phyloP scores from a whole-genome alignment of 2,329 filamentous ascomycete species.

The Aspergillus proliferans region DNA sequence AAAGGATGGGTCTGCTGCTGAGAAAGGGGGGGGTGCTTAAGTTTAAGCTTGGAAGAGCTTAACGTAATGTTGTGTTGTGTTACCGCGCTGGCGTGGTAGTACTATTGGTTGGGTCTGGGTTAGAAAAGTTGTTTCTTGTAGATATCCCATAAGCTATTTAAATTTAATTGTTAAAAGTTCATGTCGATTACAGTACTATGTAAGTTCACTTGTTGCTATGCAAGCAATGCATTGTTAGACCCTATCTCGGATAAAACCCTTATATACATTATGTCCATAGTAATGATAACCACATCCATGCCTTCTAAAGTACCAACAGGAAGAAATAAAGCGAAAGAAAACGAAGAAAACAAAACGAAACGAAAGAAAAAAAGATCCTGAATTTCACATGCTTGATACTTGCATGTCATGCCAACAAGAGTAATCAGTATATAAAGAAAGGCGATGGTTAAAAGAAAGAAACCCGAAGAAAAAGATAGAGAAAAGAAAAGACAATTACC shows the following conservation, averaged over 20 bases:
- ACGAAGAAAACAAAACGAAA: slow-evolving; percentile 1
- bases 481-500: no score
- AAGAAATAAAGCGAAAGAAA: background rate
- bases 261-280: slow-evolving; percentile 4
- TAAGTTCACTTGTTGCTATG: background rate
- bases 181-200: background rate
- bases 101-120: background rate
- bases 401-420: no score
- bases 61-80: background rate
- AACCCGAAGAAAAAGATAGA: no score
- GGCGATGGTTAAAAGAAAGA: no score
- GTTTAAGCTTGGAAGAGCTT: no score
- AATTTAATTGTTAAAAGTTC: no score
- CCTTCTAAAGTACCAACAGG: background rate
- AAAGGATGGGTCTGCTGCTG: background rate
- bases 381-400: no score
- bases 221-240: background rate
- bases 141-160: background rate
- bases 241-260: slow-evolving; percentile 1
- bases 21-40: background rate
- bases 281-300: background rate
- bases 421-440: no score
- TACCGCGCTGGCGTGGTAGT: background rate
- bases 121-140: background rate
- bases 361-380: background rate